These are phyloP conservation scores for Cryphonectria nitschkei DNA, from an alignment of 2,329 filamentous ascomycete genomes.

Conservation along the genomic window DNA sequence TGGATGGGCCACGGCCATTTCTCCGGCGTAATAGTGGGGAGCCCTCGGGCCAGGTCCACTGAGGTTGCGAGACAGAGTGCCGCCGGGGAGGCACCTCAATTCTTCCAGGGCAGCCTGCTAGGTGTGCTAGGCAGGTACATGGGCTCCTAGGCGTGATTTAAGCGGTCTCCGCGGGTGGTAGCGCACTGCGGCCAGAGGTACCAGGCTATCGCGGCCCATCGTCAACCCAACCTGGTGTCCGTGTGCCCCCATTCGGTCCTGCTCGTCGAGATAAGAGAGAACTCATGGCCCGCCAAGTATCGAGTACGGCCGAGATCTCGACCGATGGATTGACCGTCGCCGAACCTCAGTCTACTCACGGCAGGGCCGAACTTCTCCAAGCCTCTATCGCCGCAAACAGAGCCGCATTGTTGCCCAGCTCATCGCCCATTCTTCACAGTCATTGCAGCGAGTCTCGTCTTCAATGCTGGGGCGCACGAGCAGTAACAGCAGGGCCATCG, in stretches of 20 bases:
- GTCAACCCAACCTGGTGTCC: constrained; percentile 17
- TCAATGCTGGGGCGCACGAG: neutral
- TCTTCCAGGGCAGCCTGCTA: neutral
- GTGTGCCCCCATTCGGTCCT: constrained; percentile 26
- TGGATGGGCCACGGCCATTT: constrained; percentile 55
- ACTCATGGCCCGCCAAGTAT: constrained; percentile 22
- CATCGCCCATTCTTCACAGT: neutral
- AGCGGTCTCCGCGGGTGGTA: neutral
- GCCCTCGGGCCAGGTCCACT: constrained; percentile 36
- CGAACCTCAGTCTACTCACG: constrained; percentile 11
- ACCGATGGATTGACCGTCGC: constrained; percentile 25
- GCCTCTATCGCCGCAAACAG: constrained; percentile 4
- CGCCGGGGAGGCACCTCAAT: constrained; percentile 13
- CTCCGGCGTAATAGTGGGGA: constrained; percentile 63
- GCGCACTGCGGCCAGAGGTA: constrained; percentile 7
- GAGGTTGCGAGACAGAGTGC: constrained; percentile 25
- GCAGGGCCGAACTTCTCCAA: neutral
- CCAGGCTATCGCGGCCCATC: constrained; percentile 18
- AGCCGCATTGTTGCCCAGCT: neutral
- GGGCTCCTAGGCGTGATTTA: neutral
- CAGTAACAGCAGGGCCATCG: neutral
- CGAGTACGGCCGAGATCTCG: constrained; percentile 30
- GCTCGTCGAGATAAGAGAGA: constrained; percentile 23
- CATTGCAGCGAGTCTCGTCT: neutral
- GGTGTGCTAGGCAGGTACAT: constrained; percentile 16